Evolutionary conservation across 2,329 filamentous ascomycete species (phyloP).

Genomic region (Zasmidium citrigriseum): DNA sequence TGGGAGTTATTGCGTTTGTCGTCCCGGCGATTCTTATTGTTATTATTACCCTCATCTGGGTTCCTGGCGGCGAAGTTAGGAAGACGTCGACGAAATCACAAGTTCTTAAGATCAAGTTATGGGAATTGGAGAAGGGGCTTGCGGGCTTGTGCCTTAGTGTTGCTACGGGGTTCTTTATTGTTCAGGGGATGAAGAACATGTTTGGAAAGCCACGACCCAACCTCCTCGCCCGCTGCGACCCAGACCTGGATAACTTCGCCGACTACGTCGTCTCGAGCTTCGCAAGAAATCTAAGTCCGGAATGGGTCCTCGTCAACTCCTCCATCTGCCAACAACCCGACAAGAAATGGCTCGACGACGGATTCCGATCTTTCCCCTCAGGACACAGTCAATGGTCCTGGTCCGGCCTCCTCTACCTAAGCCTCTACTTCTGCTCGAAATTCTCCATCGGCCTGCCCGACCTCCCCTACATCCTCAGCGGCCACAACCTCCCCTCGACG

Average conservation of each 20-base stretch:
- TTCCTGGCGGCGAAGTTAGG: constrained; percentile 68
- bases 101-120: constrained; percentile 79
- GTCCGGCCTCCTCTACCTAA: constrained; percentile 80
- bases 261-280: constrained; percentile 65
- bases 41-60: constrained; percentile 66
- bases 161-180: constrained; percentile 74
- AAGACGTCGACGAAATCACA: constrained; percentile 42
- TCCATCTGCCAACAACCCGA: constrained; percentile 73
- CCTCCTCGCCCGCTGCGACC: constrained; percentile 70
- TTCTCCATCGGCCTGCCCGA: constrained; percentile 74
- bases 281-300: constrained; percentile 50
- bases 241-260: constrained; percentile 66
- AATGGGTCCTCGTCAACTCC: constrained; percentile 71
- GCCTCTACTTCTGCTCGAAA: constrained; percentile 83
- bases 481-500: not conserved
- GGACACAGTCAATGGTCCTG: constrained; percentile 75
- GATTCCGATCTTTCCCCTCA: constrained; percentile 81
- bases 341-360: constrained; percentile 66
- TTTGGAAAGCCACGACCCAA: constrained; percentile 67
- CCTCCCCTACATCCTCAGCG: constrained; percentile 47
- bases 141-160: constrained; percentile 76
- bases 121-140: constrained; percentile 85
- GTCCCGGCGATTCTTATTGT: constrained; percentile 69
- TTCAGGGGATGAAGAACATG: constrained; percentile 79
- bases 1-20: constrained; percentile 64